These are phyloP conservation scores for Diddensiella caesifluorescens DNA, from an alignment of 805 yeast genomes.

Conservation along the genomic window DNA sequence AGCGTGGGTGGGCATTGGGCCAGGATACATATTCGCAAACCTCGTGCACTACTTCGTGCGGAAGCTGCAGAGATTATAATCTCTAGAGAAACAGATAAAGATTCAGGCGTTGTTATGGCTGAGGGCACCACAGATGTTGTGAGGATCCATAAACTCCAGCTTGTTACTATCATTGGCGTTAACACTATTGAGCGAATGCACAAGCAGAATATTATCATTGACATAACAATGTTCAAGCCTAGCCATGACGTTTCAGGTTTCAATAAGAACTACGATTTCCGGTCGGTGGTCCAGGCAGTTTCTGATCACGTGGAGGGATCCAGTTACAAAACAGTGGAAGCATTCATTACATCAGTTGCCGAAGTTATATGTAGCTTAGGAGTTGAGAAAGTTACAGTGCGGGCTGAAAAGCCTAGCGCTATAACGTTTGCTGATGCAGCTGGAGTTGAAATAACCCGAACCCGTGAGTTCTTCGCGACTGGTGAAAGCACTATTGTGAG, in stretches of 20 bases:
- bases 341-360: conserved; percentile 70
- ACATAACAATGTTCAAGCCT: conserved; percentile 44
- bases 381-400: conserved; percentile 45
- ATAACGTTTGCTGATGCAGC: conserved; percentile 83
- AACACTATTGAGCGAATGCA: conserved; percentile 83
- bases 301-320: conserved; percentile 65
- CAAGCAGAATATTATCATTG: conserved; percentile 67
- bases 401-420: conserved; percentile 83
- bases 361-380: conserved; percentile 46
- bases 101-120: conserved; percentile 11
- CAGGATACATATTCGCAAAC: conserved; percentile 38
- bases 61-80: conserved; percentile 42
- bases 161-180: conserved; percentile 84
- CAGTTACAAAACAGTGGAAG: conserved; percentile 88
- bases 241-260: conserved; percentile 4
- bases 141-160: conserved; percentile 45
- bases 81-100: conserved; percentile 26
- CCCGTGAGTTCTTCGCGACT: conserved; percentile 37
- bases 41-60: conserved; percentile 57
- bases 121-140: conserved; percentile 31
- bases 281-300: conserved; percentile 43
- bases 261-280: conserved; percentile 34
- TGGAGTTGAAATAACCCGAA: conserved; percentile 68
- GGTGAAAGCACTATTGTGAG: neutral
- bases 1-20: conserved; percentile 46